These are phyloP conservation scores for Tolypocladium inflatum DNA, from an alignment of 2,329 filamentous ascomycete species.

Conservation along the genomic window DNA sequence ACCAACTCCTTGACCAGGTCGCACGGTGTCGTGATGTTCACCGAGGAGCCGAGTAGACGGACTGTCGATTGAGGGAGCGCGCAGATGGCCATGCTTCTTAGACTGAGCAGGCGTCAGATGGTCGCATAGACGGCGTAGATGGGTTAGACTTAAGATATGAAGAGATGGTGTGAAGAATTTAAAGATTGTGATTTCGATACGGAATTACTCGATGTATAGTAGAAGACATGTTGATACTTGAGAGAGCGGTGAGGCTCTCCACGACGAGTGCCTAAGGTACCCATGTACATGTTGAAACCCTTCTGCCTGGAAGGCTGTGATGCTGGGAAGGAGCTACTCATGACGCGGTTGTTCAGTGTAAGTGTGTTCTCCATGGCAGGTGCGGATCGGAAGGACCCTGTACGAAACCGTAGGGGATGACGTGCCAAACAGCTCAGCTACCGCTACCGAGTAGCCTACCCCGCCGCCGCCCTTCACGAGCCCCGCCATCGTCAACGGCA, in stretches of 20 bases:
- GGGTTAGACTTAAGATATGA: background rate
- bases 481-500: background rate
- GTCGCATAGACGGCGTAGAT: no score
- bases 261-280: background rate
- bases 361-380: background rate
- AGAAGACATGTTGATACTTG: background rate
- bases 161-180: no score
- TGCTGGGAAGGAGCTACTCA: background rate
- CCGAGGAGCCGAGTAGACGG: slow-evolving; percentile 49
- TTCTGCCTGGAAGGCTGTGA: background rate
- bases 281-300: background rate
- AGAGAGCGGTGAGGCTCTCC: background rate
- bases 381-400: background rate
- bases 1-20: slow-evolving; percentile 66
- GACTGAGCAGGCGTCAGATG: background rate
- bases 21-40: slow-evolving; percentile 48
- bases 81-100: slow-evolving; percentile 36
- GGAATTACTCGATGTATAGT: background rate
- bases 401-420: no score
- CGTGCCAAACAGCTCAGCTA: no score
- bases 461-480: background rate
- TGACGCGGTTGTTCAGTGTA: background rate
- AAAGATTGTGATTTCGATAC: background rate
- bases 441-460: background rate
- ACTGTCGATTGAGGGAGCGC: slow-evolving; percentile 38